Evolutionary conservation across 257 asterid genomes (phyloP).

Genomic region (Gynochthodes officinalis): DNA sequence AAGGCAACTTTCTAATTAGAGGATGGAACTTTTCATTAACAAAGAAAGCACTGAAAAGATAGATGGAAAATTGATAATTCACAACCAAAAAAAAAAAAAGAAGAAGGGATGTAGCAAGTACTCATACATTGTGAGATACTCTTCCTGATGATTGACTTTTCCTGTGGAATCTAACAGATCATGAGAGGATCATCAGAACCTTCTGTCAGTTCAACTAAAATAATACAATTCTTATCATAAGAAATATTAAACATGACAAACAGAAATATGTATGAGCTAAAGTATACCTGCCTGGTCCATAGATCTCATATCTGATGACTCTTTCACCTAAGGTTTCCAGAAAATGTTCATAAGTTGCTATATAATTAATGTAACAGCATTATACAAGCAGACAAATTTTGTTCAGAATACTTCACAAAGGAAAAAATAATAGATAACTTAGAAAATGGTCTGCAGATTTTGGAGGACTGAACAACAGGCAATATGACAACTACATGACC

Average conservation of each 20-base stretch:
- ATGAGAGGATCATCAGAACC: constrained; percentile 9
- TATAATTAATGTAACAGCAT: background rate
- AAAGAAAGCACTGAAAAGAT: constrained; percentile 8
- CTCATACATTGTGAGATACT: constrained; percentile 37
- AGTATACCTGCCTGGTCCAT: constrained; percentile 4
- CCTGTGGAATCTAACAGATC: constrained; percentile 42
- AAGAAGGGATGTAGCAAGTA: constrained; percentile 23
- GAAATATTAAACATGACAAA: background rate
- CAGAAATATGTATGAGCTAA: background rate
- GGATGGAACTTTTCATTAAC: background rate
- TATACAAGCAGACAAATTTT: background rate
- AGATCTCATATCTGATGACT: constrained; percentile 13
- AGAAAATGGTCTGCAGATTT: background rate
- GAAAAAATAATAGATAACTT: background rate
- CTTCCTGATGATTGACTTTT: constrained; percentile 34
- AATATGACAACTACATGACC: background rate
- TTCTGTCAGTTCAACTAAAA: background rate
- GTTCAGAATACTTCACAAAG: background rate
- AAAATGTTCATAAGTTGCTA: background rate
- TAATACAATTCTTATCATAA: background rate
- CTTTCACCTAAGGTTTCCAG: constrained; percentile 8
- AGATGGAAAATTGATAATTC: constrained; percentile 5
- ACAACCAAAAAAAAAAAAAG: constrained; percentile 22
- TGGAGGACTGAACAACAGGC: background rate
- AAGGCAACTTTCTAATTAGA: background rate